Evolutionary conservation across 2,329 filamentous ascomycete species (phyloP).

Genomic region (Xylaria arbuscula): DNA sequence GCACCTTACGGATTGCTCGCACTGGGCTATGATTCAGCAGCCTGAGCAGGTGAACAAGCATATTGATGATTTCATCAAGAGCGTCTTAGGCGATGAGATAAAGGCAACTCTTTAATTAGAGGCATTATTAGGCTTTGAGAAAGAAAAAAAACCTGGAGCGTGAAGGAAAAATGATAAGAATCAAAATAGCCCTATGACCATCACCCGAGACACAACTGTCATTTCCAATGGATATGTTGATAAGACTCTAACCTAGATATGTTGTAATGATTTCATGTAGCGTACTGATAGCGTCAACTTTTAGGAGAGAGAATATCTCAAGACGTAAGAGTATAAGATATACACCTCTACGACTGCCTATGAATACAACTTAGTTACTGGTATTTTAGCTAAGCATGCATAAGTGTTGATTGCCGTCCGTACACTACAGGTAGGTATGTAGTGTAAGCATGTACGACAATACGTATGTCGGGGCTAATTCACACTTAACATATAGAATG

Average conservation of each 20-base stretch:
- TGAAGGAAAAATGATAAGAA: neutral
- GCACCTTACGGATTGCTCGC: slow-evolving; percentile 69
- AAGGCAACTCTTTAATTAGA: slow-evolving; percentile 57
- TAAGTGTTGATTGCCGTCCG: too few species aligned
- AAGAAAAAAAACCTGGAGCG: neutral
- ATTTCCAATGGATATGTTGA: neutral
- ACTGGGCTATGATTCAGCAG: slow-evolving; percentile 87
- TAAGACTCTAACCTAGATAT: neutral
- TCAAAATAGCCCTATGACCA: neutral
- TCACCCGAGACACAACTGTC: neutral
- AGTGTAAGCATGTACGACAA: neutral
- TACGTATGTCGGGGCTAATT: neutral
- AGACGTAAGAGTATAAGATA: neutral
- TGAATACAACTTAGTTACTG: too few species aligned
- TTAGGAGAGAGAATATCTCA: neutral
- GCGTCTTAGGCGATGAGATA: slow-evolving; percentile 54
- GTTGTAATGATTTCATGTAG: neutral
- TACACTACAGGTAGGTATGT: too few species aligned
- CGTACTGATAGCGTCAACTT: neutral
- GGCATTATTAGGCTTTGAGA: slow-evolving; percentile 15
- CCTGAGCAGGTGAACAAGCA: slow-evolving; percentile 75
- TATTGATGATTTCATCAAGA: slow-evolving; percentile 74
- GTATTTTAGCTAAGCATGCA: too few species aligned
- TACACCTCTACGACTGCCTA: too few species aligned
- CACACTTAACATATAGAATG: neutral